Conservation (phyloP, 768 basidiomycete species). For the Mycena haematopus region DNA sequence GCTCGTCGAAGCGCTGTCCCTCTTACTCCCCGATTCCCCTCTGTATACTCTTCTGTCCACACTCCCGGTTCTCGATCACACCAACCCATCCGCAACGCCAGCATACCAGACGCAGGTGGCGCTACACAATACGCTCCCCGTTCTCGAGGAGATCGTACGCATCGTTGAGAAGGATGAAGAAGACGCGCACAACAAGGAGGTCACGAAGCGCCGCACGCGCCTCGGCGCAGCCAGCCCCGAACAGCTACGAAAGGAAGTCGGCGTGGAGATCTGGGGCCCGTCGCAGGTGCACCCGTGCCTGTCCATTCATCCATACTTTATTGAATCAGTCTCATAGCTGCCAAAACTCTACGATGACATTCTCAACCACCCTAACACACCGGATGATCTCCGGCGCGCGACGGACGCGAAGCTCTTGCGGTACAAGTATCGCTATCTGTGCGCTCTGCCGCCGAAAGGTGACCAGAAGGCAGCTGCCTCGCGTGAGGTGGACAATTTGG, state of each 20-base stretch:
- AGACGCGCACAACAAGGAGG: constrained; percentile 62
- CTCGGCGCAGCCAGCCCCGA: constrained; percentile 71
- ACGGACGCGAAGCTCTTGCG: constrained; percentile 80
- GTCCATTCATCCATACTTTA: constrained; percentile 1
- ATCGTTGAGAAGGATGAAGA: constrained; percentile 72
- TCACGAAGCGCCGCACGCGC: constrained; percentile 79
- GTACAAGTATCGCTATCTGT: constrained; percentile 66
- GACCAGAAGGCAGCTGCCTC: constrained; percentile 54
- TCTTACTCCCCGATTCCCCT: constrained; percentile 78
- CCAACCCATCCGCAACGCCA: constrained; percentile 70
- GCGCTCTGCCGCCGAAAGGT: constrained; percentile 56
- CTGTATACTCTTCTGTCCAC: constrained; percentile 65
- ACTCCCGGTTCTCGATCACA: constrained; percentile 79
- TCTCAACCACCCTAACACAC: constrained; percentile 79
- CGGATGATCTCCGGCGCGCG: constrained; percentile 78
- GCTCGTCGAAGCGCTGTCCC: constrained; percentile 70
- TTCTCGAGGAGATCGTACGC: constrained; percentile 73
- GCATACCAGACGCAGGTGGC: constrained; percentile 64
- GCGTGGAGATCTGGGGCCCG: constrained; percentile 62
- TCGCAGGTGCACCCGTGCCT: constrained; percentile 58
- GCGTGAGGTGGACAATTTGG: constrained; percentile 72
- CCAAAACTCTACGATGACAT: constrained; percentile 78
- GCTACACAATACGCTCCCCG: constrained; percentile 71
- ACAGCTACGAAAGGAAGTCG: constrained; percentile 66
- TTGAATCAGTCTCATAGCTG: constrained; percentile 50